phyloP scores from a whole-genome alignment of 345 rosid species.

The Salix dunnii region DNA sequence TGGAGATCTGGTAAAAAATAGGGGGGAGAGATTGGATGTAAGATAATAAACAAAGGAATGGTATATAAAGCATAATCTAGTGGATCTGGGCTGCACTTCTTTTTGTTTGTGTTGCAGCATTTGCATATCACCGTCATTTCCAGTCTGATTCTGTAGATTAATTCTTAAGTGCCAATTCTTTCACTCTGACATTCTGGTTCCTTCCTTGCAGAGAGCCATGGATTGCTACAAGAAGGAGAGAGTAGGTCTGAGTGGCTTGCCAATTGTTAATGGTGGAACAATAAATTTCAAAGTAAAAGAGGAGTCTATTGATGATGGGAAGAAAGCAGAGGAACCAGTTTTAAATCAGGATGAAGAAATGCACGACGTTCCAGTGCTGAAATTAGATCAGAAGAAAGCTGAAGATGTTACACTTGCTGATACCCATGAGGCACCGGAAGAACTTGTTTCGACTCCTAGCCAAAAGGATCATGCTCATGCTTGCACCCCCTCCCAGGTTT shows the following conservation, averaged over 20 bases:
- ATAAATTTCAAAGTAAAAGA: slow-evolving; percentile 33
- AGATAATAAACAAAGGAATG: background rate
- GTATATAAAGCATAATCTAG: background rate
- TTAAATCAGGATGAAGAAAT: slow-evolving; percentile 24
- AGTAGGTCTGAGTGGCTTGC: slow-evolving; percentile 40
- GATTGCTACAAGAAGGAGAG: slow-evolving; percentile 72
- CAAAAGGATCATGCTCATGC: slow-evolving; percentile 11
- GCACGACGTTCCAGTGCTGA: slow-evolving; percentile 9
- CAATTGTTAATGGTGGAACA: slow-evolving; percentile 19
- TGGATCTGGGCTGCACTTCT: background rate
- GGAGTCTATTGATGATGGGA: slow-evolving; percentile 12
- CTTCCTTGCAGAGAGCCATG: slow-evolving; percentile 67
- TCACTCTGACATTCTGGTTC: slow-evolving; percentile 2
- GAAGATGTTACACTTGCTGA: slow-evolving; percentile 19
- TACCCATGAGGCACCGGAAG: background rate
- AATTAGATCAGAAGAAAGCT: slow-evolving; percentile 18
- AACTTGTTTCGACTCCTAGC: slow-evolving; percentile 16
- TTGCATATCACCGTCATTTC: background rate
- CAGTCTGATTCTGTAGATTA: background rate
- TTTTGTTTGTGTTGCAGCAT: background rate
- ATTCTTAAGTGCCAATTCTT: background rate
- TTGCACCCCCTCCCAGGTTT: slow-evolving; percentile 6
- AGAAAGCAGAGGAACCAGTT: slow-evolving; percentile 13
- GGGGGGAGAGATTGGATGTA: background rate
- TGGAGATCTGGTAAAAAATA: background rate